These are phyloP conservation scores for Helicosporidium sp. DNA, from an alignment of 139 green algal genomes.

Conservation along the genomic window DNA sequence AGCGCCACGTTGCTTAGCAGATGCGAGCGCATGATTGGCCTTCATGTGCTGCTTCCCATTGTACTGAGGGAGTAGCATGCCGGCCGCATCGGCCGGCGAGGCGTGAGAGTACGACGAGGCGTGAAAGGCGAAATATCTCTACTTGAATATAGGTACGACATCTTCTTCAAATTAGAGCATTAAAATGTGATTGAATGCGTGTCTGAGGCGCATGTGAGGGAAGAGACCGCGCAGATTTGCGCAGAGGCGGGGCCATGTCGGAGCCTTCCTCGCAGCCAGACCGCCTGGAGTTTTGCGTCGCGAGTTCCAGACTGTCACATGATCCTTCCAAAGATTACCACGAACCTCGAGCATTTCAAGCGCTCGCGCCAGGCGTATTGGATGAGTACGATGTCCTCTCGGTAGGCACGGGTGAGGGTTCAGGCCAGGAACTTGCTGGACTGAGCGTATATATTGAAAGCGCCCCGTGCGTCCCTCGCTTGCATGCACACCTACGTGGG, in stretches of 20 bases:
- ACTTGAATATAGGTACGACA: neutral
- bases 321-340: constrained; percentile 7
- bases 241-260: neutral
- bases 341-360: constrained; percentile 27
- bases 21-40: no score
- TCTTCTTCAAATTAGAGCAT: neutral
- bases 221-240: no score
- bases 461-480: neutral
- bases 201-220: no score
- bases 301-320: neutral
- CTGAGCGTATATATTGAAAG: neutral
- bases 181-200: no score
- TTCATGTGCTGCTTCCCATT: no score
- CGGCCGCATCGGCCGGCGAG: no score
- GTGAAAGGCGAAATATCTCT: neutral
- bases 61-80: no score
- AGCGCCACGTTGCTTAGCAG: no score
- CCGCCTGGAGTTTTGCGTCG: neutral
- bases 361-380: constrained; percentile 9
- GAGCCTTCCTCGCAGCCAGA: neutral
- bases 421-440: neutral
- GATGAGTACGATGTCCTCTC: constrained; percentile 10
- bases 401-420: neutral
- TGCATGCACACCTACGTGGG: neutral
- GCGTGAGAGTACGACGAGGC: no score